These are phyloP conservation scores for Atalantia buxifolia DNA, from an alignment of 345 rosid genomes.

Conservation along the genomic window DNA sequence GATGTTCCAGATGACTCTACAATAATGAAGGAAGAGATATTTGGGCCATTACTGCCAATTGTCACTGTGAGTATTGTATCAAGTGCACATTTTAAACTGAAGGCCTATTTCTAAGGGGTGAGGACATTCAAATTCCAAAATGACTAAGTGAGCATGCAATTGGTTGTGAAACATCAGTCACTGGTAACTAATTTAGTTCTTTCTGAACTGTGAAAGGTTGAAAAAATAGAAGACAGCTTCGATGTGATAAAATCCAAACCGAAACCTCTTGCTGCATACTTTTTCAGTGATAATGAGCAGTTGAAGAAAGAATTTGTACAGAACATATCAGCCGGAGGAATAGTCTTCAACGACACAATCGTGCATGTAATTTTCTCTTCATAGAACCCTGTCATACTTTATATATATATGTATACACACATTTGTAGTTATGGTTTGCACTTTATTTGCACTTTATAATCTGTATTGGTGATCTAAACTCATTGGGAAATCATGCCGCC, in stretches of 20 bases:
- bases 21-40: constrained; percentile 59
- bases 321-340: constrained; percentile 63
- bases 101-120: background rate
- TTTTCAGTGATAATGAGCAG: constrained; percentile 58
- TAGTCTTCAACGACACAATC: constrained; percentile 61
- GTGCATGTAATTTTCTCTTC: constrained; percentile 42
- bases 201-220: constrained; percentile 26
- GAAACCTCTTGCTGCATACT: constrained; percentile 61
- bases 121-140: background rate
- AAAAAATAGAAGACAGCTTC: constrained; percentile 32
- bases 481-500: background rate
- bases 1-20: constrained; percentile 43
- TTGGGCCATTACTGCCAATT: constrained; percentile 58
- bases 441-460: background rate
- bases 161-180: background rate
- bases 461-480: background rate
- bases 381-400: background rate
- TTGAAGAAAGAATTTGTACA: constrained; percentile 54
- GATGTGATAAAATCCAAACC: constrained; percentile 42
- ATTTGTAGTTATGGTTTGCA: background rate
- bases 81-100: background rate
- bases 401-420: background rate
- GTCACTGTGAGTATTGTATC: constrained; percentile 31
- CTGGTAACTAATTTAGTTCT: background rate
- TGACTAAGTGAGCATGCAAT: background rate